A percentile compares a stretch with the other conserved stretches of the same genome.
These are phyloP conservation scores for Kurtzmaniella quercitrusa DNA, from an alignment of 1,139 yeast species.

Conservation along the genomic window DNA sequence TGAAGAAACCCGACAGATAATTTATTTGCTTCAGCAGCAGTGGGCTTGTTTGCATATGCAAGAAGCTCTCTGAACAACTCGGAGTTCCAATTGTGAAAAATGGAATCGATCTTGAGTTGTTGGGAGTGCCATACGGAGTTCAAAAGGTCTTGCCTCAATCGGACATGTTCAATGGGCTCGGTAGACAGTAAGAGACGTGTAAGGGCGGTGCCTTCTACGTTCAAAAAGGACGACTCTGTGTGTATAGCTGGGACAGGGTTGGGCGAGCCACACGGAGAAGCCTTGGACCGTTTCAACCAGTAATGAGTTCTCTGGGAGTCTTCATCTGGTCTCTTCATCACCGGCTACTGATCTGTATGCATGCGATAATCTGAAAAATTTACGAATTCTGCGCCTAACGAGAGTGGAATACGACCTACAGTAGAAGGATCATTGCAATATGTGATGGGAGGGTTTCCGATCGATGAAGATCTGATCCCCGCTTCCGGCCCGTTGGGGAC, in stretches of 20 bases:
- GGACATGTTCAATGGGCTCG: constrained; percentile 33
- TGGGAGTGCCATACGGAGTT: constrained; percentile 37
- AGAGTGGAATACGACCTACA: too few relatives aligned
- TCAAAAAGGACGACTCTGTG: neutral
- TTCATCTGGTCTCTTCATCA: constrained; percentile 7
- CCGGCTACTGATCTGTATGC: neutral
- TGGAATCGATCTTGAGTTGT: constrained; percentile 27
- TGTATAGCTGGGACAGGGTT: neutral
- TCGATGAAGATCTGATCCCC: too few relatives aligned
- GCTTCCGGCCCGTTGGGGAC: too few relatives aligned
- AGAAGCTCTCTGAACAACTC: constrained; percentile 31
- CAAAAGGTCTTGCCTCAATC: constrained; percentile 36
- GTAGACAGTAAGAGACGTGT: constrained; percentile 29
- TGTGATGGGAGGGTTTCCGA: too few relatives aligned
- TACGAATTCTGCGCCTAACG: neutral
- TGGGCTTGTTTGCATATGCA: constrained; percentile 20
- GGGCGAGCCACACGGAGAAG: neutral
- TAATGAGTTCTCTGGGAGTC: constrained; percentile 8
- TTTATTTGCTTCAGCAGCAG: constrained; percentile 14
- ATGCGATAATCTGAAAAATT: neutral
- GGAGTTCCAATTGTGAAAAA: constrained; percentile 35
- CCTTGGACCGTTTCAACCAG: constrained; percentile 6
- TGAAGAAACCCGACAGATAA: constrained; percentile 43
- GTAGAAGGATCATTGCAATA: too few relatives aligned
- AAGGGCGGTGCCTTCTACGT: constrained; percentile 1